Conservation (phyloP, 331 rosid genomes). For the Ulmus americana region DNA sequence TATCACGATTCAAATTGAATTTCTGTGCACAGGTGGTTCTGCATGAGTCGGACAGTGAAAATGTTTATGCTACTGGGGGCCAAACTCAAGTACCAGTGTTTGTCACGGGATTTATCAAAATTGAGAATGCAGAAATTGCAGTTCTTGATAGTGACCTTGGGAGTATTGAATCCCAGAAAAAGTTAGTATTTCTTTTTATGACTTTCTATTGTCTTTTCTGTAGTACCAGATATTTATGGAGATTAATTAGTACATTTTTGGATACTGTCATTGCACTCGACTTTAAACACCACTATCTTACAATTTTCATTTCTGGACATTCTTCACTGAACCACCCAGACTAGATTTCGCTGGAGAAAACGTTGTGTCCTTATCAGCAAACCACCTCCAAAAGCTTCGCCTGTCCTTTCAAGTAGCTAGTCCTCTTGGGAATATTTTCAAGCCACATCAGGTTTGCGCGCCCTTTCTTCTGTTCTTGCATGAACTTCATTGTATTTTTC, state of each 20-base stretch:
- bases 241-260: conserved; percentile 1
- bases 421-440: conserved; percentile 58
- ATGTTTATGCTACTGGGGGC: conserved; percentile 70
- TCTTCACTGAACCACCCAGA: conserved; percentile 38
- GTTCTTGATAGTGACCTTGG: conserved; percentile 88
- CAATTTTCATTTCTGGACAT: conserved; percentile 15
- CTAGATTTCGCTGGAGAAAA: conserved; percentile 64
- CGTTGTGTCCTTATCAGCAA: conserved; percentile 64
- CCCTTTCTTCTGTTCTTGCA: conserved; percentile 19
- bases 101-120: conserved; percentile 59
- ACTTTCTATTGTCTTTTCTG: not conserved
- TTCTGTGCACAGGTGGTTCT: conserved; percentile 46
- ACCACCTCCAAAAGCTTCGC: conserved; percentile 89
- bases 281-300: conserved; percentile 2
- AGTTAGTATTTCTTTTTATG: conserved; percentile 33
- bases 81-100: conserved; percentile 64
- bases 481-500: conserved; percentile 12
- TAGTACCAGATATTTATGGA: conserved; percentile 4
- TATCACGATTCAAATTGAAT: conserved; percentile 16
- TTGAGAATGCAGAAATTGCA: conserved; percentile 69
- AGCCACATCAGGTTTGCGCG: conserved; percentile 83
- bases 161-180: conserved; percentile 69
- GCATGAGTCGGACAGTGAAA: conserved; percentile 44
- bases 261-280: not conserved
- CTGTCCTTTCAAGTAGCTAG: conserved; percentile 72